A percentile compares a stretch with the other conserved stretches of the same genome.
Conservation (phyloP, 495 filamentous ascomycete species). For the Xylaria curta region DNA sequence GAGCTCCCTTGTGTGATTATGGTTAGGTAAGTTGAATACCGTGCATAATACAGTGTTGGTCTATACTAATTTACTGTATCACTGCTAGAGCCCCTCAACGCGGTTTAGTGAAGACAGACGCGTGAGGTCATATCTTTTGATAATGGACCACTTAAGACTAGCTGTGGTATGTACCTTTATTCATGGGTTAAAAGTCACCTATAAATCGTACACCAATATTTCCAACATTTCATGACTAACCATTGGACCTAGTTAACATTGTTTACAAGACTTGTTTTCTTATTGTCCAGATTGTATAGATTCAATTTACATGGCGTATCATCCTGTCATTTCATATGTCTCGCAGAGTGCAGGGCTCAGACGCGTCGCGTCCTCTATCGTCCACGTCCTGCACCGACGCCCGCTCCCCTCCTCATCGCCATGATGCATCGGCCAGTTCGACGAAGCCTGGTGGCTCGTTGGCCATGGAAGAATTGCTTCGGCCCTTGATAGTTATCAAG, state of each 20-base stretch:
- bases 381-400: constrained; percentile 43
- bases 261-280: background rate
- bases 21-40: background rate
- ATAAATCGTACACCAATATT: background rate
- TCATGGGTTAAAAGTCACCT: background rate
- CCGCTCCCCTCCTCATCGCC: constrained; percentile 28
- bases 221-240: background rate
- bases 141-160: too few species aligned
- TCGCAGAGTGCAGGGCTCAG: constrained; percentile 36
- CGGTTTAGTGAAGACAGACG: constrained; percentile 14
- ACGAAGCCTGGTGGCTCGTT: constrained; percentile 33
- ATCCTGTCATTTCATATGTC: constrained; percentile 39
- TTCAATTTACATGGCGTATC: constrained; percentile 32
- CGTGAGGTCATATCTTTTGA: constrained; percentile 7
- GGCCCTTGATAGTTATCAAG: constrained; percentile 54
- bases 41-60: background rate
- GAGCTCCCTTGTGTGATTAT: too few species aligned
- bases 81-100: constrained; percentile 19
- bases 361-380: constrained; percentile 47
- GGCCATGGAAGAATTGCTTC: constrained; percentile 56
- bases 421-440: constrained; percentile 9
- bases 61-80: background rate
- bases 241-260: background rate
- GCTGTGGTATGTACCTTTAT: too few species aligned
- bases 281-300: background rate